Evolutionary conservation across 257 asterid species (phyloP), one percentile per base, ranked within the genome.

Genomic region (Sherardia arvensis): DNA sequence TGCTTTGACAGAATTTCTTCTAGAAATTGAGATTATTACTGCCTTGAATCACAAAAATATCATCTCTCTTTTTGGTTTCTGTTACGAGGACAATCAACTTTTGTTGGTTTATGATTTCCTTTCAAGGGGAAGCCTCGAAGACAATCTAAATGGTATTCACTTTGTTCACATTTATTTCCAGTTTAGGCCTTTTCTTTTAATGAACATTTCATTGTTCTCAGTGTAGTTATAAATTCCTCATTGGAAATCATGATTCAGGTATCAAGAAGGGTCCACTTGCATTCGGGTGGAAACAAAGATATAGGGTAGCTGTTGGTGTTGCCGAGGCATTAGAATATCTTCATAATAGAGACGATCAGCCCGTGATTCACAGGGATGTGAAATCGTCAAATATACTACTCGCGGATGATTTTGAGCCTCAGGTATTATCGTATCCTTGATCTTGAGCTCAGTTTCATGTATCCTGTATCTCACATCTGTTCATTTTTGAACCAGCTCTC

Each of bases 81-180:
- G 96, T 77, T 90, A 79, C 17, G 97, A 87, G 80, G 84, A 83
- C 76, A 75, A 65, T 67, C 80, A 73, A 64, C 94, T 90, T 61
- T 81, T 85, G 69, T 77, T 90, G 86, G 99, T 90, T 17, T 93
- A 93, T 61, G 95, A 90, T 81, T 84, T 90, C 68, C 80, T 90
- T 14, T 70, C 96, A 12, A 75, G 94, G 83, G 99, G 99, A 76
- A 90, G 99, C 90, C 97, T 93, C n/a, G 99, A 90, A 80, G 99
- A 87, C 64, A 93, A 85, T 56, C 90, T 93, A 74, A 88, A 93
- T 26, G 95, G 99, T 89, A 89, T 30, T 45, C 27, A 12, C 47
- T 38, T 23, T 56, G 25, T 27, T 64, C 54, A 4, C 21, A 38
- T 48, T 53, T n/a, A n/a, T n/a, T 32, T 57, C 26, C 22, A 55